Evolutionary conservation across 345 rosid genomes (phyloP), one percentile per base, ranked within the genome.

Genomic region (Ceriops tagal): DNA sequence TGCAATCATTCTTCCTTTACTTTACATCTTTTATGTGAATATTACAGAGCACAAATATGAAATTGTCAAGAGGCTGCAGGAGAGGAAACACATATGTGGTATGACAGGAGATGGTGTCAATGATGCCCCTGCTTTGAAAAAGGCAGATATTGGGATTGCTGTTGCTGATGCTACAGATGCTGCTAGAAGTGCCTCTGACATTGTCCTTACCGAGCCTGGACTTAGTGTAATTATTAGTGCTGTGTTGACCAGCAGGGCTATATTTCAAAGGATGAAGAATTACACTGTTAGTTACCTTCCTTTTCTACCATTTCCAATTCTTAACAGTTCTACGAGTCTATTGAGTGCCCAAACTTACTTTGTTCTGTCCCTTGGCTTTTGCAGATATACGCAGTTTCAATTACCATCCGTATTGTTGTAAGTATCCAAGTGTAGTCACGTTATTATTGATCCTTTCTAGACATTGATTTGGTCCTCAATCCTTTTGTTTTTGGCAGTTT

Each of bases 51-150:
- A 89, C 84, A 91, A 88, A 73, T 93, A 93, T 53, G 98, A 93
- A 81, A 91, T 93, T 67, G 97, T 93, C 53, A 87, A 67, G 80
- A 85, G 80, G 83, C 80, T 93, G 70, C 98, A 93, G 76, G 91
- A 85, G 74, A 89, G 82, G 83, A 93, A 89, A 55, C 98, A 93
- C 79, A 86, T 91, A 6, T 91, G 97, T 71, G 98, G 98, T 67
- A 93, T 93, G 93, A 93, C 96, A 28, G 97, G 98, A 68, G 97
- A 93, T 79, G 97, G 97, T 78, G 98, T 93, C 60, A 92, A 87
- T 46, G 98, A 93, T 77, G 93, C 98, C 64, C 89, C 98, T 43
- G 98, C 98, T 66, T 77, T 93, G 66, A 93, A 89, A 83, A 93
- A 84, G 81, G 96, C 98, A 15, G 98, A 93, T 79, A 91, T 93